phyloP scores from a whole-genome alignment of 306 rosid genomes.

The Macrotyloma uniflorum region DNA sequence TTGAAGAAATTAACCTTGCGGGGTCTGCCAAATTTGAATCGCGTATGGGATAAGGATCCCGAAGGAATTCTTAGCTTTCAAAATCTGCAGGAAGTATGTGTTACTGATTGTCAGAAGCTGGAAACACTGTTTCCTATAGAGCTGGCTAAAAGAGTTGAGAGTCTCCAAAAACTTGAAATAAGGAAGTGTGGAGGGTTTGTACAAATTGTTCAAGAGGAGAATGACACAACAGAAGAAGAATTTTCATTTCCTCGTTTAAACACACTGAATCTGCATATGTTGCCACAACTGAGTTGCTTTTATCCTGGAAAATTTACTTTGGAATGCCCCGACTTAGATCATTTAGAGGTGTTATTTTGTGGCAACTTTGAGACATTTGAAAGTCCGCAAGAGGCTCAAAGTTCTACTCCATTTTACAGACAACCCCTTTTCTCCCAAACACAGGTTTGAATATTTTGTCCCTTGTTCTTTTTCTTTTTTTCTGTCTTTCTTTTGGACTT shows the following conservation, averaged over 20 bases:
- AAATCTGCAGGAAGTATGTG: background rate
- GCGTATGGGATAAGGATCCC: background rate
- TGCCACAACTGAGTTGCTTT: background rate
- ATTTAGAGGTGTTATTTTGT: background rate
- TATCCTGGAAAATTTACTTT: background rate
- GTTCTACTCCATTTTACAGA: background rate
- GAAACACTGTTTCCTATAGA: background rate
- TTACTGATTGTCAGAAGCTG: background rate
- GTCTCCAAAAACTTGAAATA: background rate
- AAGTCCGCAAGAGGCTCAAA: background rate
- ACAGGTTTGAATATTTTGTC: background rate
- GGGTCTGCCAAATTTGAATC: background rate
- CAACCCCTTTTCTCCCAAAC: background rate
- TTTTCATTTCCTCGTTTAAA: conserved; percentile 3
- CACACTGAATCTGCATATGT: background rate
- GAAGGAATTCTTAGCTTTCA: background rate
- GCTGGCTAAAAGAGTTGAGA: background rate
- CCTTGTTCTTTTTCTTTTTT: background rate
- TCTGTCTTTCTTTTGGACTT: background rate
- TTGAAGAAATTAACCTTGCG: background rate
- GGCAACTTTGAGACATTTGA: background rate
- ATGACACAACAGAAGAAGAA: background rate
- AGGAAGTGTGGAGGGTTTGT: rapidly evolving
- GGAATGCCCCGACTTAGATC: background rate
- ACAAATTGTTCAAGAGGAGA: background rate